A percentile compares a stretch with the other conserved stretches of the same genome.
Evolutionary conservation across 768 basidiomycete species (phyloP).

Genomic region (Leccinum obscurum): DNA sequence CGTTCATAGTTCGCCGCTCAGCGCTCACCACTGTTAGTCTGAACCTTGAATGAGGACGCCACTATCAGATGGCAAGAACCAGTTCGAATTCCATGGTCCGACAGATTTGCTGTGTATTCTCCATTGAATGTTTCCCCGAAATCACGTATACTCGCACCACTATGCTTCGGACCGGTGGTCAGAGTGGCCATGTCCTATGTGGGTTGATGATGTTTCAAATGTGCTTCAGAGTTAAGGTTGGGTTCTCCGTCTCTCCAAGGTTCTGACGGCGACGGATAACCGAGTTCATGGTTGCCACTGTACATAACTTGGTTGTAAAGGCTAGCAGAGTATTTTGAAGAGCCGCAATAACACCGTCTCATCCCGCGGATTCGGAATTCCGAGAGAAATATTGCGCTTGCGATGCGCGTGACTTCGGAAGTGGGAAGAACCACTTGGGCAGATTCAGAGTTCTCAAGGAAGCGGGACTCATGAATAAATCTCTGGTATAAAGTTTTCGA

Average conservation of each 20-base stretch:
- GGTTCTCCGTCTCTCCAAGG: neutral
- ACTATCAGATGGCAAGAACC: slow-evolving; percentile 7
- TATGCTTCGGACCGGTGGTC: neutral
- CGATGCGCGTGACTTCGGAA: neutral
- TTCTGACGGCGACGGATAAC: neutral
- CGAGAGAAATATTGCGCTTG: neutral
- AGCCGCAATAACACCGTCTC: slow-evolving; percentile 10
- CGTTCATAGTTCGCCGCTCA: slow-evolving; percentile 4
- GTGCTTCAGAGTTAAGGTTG: neutral
- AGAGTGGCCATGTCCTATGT: neutral
- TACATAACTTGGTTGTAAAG: neutral
- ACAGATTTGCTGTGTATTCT: neutral
- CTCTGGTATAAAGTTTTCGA: neutral
- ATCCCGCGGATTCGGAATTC: slow-evolving; percentile 9
- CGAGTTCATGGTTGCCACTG: slow-evolving; percentile 1
- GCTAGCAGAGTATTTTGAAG: neutral
- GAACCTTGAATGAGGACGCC: slow-evolving; percentile 16
- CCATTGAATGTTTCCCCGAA: neutral
- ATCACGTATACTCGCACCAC: neutral
- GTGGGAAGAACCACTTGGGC: neutral
- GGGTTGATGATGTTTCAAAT: neutral
- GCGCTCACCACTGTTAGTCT: neutral
- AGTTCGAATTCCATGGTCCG: neutral
- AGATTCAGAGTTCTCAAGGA: slow-evolving; percentile 4
- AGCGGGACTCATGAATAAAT: neutral